Percentiles rank a stretch among this genome's conserved stretches.
Conservation (phyloP, 257 asterid genomes). For the Solanum chilense region DNA sequence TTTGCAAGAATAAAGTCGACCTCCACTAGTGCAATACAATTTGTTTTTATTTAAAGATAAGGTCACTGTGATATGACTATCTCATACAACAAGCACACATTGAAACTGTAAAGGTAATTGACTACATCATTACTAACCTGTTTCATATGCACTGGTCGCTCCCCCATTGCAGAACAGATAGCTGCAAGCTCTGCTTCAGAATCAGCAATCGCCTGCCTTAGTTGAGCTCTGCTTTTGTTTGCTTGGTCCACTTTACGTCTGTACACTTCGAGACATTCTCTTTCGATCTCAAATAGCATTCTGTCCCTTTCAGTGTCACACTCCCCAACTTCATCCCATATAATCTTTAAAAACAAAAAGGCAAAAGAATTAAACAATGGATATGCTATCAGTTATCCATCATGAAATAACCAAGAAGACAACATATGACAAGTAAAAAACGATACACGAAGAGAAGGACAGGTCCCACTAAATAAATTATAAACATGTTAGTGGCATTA, state of each 20-base stretch:
- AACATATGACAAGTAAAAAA: neutral
- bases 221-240: constrained; percentile 79
- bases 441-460: neutral
- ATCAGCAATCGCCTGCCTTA: constrained; percentile 97
- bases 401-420: neutral
- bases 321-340: constrained; percentile 99
- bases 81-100: neutral
- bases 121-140: neutral
- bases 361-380: neutral
- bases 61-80: neutral
- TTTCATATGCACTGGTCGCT: constrained; percentile 74
- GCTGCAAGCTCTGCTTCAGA: constrained; percentile 94
- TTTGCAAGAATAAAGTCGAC: neutral
- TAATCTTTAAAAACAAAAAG: constrained; percentile 31
- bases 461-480: neutral
- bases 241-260: constrained; percentile 95
- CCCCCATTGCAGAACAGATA: constrained; percentile 91
- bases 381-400: neutral
- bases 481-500: neutral
- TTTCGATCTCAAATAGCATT: constrained; percentile 82
- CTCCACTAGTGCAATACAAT: neutral
- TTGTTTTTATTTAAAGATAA: neutral
- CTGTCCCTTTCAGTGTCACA: constrained; percentile 70
- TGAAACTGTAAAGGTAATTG: neutral
- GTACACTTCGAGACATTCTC: constrained; percentile 86